Evolutionary conservation across 2,329 filamentous ascomycete species (phyloP).

Genomic region (Pezicula radicicola): DNA sequence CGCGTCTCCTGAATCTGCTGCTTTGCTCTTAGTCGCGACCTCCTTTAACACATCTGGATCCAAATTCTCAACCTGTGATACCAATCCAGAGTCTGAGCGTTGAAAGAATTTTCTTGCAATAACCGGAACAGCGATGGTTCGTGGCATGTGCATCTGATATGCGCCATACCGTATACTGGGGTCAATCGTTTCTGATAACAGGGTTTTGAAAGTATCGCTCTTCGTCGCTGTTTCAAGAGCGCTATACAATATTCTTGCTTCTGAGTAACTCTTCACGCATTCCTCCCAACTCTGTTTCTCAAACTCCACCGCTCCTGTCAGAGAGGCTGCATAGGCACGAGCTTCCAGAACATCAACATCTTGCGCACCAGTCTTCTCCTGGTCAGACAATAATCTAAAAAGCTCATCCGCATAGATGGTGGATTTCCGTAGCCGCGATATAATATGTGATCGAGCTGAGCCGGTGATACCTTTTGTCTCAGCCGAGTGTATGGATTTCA

Average conservation of each 20-base stretch:
- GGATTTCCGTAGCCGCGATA: conserved; percentile 83
- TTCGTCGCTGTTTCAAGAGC: conserved; percentile 64
- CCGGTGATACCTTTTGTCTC: conserved; percentile 78
- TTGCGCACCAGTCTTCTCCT: conserved; percentile 60
- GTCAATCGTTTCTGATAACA: conserved; percentile 82
- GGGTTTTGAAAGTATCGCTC: conserved; percentile 80
- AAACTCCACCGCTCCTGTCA: conserved; percentile 76
- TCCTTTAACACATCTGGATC: conserved; percentile 67
- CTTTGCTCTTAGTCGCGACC: conserved; percentile 43
- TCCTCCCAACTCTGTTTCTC: conserved; percentile 85
- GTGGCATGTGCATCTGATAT: conserved; percentile 84
- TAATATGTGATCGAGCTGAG: conserved; percentile 80
- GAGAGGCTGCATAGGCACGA: conserved; percentile 74
- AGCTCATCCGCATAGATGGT: conserved; percentile 66
- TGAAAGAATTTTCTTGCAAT: conserved; percentile 81
- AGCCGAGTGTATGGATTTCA: conserved; percentile 79
- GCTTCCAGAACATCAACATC: conserved; percentile 78
- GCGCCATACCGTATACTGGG: conserved; percentile 92
- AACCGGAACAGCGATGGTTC: conserved; percentile 75
- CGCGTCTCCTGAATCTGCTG: conserved; percentile 50
- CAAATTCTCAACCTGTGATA: conserved; percentile 65
- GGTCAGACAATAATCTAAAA: conserved; percentile 62
- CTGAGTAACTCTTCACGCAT: conserved; percentile 73
- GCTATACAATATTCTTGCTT: conserved; percentile 78
- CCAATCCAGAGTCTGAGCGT: conserved; percentile 56